Evolutionary conservation across 768 basidiomycete species (phyloP).

Genomic region (Polyporus arcularius): DNA sequence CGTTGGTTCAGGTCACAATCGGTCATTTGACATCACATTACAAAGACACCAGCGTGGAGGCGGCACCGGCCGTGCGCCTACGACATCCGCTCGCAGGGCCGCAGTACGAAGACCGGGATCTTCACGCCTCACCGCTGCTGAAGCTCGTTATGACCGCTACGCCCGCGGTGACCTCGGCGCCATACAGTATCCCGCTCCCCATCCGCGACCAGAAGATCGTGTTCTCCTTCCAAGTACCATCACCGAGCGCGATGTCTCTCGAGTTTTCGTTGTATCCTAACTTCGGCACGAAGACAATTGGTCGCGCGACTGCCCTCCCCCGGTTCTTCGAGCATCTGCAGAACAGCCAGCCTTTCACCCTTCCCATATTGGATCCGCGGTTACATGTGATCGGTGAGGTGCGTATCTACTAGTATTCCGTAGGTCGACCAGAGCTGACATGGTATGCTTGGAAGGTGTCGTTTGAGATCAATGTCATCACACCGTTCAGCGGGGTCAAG

Average conservation of each 20-base stretch:
- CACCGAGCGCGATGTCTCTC: constrained; percentile 69
- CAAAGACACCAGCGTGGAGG: constrained; percentile 35
- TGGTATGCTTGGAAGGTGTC: constrained; percentile 57
- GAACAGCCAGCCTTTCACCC: constrained; percentile 53
- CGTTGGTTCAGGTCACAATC: constrained; percentile 84
- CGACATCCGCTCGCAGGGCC: constrained; percentile 75
- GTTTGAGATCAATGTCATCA: constrained; percentile 85
- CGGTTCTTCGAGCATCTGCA: constrained; percentile 62
- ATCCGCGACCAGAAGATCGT: constrained; percentile 68
- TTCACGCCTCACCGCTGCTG: constrained; percentile 77
- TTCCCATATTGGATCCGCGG: constrained; percentile 90
- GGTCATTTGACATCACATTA: constrained; percentile 58
- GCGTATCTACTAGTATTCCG: constrained; percentile 22
- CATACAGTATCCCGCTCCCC: constrained; percentile 88
- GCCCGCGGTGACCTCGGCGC: constrained; percentile 80
- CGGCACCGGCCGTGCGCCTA: constrained; percentile 55
- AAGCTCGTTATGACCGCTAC: constrained; percentile 95
- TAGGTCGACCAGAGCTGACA: constrained; percentile 1
- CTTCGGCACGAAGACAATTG: constrained; percentile 96
- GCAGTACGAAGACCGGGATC: constrained; percentile 63
- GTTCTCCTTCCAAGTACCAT: constrained; percentile 85
- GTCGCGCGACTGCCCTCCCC: constrained; percentile 85
- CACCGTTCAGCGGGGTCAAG: constrained; percentile 89
- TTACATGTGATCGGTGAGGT: constrained; percentile 95
- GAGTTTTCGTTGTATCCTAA: constrained; percentile 97